Evolutionary conservation across 2,329 filamentous ascomycete species (phyloP), one percentile per base, ranked within the genome.

Genomic region (Rachicladosporium sp.): DNA sequence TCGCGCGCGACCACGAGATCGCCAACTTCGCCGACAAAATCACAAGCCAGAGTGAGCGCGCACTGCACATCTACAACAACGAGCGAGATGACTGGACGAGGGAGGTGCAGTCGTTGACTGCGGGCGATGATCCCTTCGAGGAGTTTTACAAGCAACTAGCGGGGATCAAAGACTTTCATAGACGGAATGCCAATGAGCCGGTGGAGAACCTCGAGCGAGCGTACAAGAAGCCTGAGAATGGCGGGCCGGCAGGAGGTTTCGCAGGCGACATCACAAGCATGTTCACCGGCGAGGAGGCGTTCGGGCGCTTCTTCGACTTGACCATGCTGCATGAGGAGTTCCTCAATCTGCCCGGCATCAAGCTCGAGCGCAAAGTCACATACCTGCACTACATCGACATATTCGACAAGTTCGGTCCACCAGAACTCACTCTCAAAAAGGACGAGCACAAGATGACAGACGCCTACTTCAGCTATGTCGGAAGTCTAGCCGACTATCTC

Each of bases 211-310:
- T 94, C 10, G 93, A 98, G 65, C 77, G 81, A 50, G 83, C 88
- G 29, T 98, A 98, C 68, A 86, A 87, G 60, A 73, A 78, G 55
- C 77, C 78, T 33, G 79, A 81, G 47, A 74, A 77, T 36, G 55
- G 52, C 32, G 52, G 54, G 5, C 49, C 51, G 8, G 55, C 53
- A 4, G 76, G 81, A 11, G 48, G 48, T 2, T 55, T 54, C 29
- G 50, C 48, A 35, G 66, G 71, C 1, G 76, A 88, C 38, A 80
- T 95, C 35, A 89, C 96, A 56, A 78, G 77, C 42, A 82, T 96
- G 68, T 98, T 98, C 62, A 93, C 87, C 0, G 91, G 91, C 45
- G 93, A 98, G 62, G 91, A 98, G 61, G 82, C 81, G 0, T 95
- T 82, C 54, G 91, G 91, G 33, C 82, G 86, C 50, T 98, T 85